Conservation (phyloP, 2,329 filamentous ascomycete species). For the Clonostachys sp. region DNA sequence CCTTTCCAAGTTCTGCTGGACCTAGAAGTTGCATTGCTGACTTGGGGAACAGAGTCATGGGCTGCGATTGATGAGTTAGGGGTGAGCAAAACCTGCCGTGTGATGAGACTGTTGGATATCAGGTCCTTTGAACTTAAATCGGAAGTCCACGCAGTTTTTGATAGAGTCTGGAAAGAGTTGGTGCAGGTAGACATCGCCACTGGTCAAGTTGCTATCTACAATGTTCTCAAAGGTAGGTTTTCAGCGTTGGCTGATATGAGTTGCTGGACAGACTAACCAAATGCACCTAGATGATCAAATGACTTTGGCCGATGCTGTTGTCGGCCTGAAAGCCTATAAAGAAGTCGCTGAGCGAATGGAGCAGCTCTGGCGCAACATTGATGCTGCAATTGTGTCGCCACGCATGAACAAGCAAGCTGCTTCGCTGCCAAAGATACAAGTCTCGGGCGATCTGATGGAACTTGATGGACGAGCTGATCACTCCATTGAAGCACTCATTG, state of each 20-base stretch:
- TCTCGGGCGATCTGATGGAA: slow-evolving; percentile 34
- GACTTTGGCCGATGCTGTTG: slow-evolving; percentile 47
- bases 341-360: slow-evolving; percentile 56
- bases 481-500: slow-evolving; percentile 45
- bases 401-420: slow-evolving; percentile 42
- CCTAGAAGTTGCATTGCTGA: slow-evolving; percentile 7
- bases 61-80: slow-evolving; percentile 54
- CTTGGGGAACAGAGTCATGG: slow-evolving; percentile 41
- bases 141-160: slow-evolving; percentile 61
- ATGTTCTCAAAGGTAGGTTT: slow-evolving; percentile 41
- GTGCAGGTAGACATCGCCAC: slow-evolving; percentile 56
- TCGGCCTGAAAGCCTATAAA: slow-evolving; percentile 54
- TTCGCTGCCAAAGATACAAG: slow-evolving; percentile 30
- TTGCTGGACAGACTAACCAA: slow-evolving; percentile 9
- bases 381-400: slow-evolving; percentile 55
- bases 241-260: neutral
- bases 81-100: slow-evolving; percentile 55
- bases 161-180: slow-evolving; percentile 66
- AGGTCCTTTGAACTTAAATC: slow-evolving; percentile 63
- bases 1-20: neutral
- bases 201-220: slow-evolving; percentile 50
- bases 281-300: slow-evolving; percentile 39
- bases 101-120: slow-evolving; percentile 60
- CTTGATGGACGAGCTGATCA: slow-evolving; percentile 35
- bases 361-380: slow-evolving; percentile 58